phyloP scores from a whole-genome alignment of 1,139 yeast species.

The Arxiozyma heterogenica region DNA sequence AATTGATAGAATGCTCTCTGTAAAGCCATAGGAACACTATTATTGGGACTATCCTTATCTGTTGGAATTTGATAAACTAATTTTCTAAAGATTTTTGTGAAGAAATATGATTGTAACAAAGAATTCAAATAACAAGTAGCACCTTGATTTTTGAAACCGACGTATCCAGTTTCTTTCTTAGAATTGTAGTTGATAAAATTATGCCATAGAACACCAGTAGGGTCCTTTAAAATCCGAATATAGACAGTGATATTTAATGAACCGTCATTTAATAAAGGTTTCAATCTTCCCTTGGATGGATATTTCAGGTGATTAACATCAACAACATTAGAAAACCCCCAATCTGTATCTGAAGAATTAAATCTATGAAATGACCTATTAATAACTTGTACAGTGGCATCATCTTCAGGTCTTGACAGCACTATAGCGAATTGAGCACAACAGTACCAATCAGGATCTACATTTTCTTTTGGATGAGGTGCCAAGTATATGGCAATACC shows the following conservation, averaged over 20 bases:
- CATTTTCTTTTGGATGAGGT: constrained; percentile 28
- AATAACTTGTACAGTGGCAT: constrained; percentile 51
- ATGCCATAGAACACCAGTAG: constrained; percentile 93
- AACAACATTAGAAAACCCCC: constrained; percentile 86
- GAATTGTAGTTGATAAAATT: constrained; percentile 80
- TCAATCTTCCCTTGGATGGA: constrained; percentile 25
- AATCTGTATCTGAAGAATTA: constrained; percentile 67
- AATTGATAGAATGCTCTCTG: constrained; percentile 80
- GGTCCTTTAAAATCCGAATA: constrained; percentile 71
- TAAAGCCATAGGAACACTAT: constrained; percentile 69
- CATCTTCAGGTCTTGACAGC: constrained; percentile 65
- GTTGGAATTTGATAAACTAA: constrained; percentile 89
- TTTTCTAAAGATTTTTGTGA: constrained; percentile 73
- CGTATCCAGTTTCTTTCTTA: constrained; percentile 76
- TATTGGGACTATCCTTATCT: constrained; percentile 41
- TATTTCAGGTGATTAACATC: constrained; percentile 45
- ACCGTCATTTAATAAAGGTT: constrained; percentile 45
- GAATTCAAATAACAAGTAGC: constrained; percentile 97
- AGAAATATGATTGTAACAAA: constrained; percentile 77
- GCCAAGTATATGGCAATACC: constrained; percentile 57
- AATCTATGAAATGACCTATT: constrained; percentile 77
- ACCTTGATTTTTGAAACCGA: constrained; percentile 92
- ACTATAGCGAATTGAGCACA: constrained; percentile 89
- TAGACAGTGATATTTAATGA: constrained; percentile 65
- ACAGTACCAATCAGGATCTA: constrained; percentile 55